Conservation (phyloP, 768 basidiomycete genomes). For the Pseudohyphozyma bogoriensis region DNA sequence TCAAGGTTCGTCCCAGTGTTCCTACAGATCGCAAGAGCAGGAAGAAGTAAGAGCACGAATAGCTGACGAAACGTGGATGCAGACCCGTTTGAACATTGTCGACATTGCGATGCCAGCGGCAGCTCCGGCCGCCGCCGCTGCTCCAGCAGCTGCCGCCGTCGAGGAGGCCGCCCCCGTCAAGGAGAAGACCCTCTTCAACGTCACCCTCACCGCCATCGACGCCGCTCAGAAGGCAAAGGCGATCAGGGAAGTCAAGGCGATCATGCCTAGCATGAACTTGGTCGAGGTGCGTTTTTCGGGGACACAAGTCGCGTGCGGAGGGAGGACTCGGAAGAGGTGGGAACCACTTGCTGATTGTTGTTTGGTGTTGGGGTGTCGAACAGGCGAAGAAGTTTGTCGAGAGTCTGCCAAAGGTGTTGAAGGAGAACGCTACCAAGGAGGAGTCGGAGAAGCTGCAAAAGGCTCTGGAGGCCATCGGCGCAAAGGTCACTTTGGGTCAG, state of each 20-base stretch:
- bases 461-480: constrained; percentile 80
- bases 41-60: too few species aligned
- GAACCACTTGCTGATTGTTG: neutral
- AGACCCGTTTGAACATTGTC: constrained; percentile 91
- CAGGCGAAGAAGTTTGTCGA: constrained; percentile 99
- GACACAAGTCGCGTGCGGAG: neutral
- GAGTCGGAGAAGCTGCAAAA: constrained; percentile 94
- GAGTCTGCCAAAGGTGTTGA: constrained; percentile 79
- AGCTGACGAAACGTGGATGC: too few species aligned
- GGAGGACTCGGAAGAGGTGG: neutral
- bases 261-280: constrained; percentile 89
- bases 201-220: constrained; percentile 90
- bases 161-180: constrained; percentile 65
- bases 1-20: constrained; percentile 55
- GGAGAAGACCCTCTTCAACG: constrained; percentile 95
- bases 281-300: constrained; percentile 65
- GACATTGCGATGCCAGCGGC: constrained; percentile 83
- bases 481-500: constrained; percentile 47
- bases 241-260: constrained; percentile 91
- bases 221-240: constrained; percentile 86
- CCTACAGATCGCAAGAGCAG: too few species aligned
- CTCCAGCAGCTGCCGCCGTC: constrained; percentile 49
- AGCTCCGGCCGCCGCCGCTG: constrained; percentile 42
- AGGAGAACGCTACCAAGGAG: constrained; percentile 90
- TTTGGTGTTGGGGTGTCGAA: neutral